These are phyloP conservation scores for Citrus hindsii DNA, from an alignment of 345 rosid species.

Conservation along the genomic window DNA sequence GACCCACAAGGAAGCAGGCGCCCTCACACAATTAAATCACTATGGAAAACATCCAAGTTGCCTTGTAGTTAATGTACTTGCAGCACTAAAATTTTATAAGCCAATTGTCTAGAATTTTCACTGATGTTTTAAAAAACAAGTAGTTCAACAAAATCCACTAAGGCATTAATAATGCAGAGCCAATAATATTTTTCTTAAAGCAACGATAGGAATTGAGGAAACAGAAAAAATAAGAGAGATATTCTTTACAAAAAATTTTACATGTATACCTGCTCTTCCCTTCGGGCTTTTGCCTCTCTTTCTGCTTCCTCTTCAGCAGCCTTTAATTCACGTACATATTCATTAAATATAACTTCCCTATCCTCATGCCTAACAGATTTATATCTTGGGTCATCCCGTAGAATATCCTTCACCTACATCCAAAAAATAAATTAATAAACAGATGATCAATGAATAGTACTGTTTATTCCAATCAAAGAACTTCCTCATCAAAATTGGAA, in stretches of 20 bases:
- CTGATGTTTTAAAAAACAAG: not conserved
- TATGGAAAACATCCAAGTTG: not conserved
- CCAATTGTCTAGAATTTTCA: no score
- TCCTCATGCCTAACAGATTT: constrained; percentile 73
- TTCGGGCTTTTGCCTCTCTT: constrained; percentile 59
- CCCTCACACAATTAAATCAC: not conserved
- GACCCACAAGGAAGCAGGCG: not conserved
- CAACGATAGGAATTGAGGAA: not conserved
- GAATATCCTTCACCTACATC: constrained; percentile 74
- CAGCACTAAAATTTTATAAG: not conserved
- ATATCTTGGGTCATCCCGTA: constrained; percentile 87
- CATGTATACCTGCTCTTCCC: constrained; percentile 72
- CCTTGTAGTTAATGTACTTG: not conserved
- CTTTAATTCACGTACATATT: constrained; percentile 72
- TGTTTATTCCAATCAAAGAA: not conserved
- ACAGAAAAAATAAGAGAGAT: not conserved
- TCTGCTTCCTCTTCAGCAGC: constrained; percentile 63
- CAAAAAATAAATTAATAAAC: not conserved
- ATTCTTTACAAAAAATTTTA: not conserved
- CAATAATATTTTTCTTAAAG: not conserved
- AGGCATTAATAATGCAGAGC: not conserved
- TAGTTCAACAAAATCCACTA: not conserved
- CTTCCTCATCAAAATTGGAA: not conserved
- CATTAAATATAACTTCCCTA: constrained; percentile 75
- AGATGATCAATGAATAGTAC: not conserved